A percentile compares a stretch with the other conserved stretches of the same genome.
Evolutionary conservation across 257 asterid genomes (phyloP).

Genomic region (Ophiorrhiza pumila): DNA sequence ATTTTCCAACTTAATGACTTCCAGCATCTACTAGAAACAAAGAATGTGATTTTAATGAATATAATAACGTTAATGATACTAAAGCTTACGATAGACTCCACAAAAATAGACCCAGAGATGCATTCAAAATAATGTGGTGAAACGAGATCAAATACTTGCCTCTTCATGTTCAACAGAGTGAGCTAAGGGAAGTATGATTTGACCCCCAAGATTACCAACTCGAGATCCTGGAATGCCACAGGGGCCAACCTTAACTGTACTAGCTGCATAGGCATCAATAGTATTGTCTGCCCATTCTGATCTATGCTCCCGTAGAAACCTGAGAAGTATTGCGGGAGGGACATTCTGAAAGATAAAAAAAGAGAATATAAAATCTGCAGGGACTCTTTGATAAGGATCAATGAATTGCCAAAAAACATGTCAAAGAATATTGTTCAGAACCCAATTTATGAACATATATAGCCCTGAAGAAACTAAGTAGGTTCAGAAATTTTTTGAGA

Average conservation of each 20-base stretch:
- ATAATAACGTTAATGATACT: background rate
- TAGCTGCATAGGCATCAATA: constrained; percentile 77
- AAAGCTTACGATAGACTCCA: background rate
- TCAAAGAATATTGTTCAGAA: background rate
- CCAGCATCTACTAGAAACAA: constrained; percentile 57
- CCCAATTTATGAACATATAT: background rate
- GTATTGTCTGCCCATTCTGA: constrained; percentile 94
- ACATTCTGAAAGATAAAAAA: constrained; percentile 54
- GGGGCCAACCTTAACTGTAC: constrained; percentile 68
- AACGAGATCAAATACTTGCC: constrained; percentile 40
- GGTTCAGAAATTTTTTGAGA: background rate
- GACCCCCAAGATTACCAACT: constrained; percentile 66
- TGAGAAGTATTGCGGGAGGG: constrained; percentile 80
- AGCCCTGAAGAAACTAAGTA: background rate
- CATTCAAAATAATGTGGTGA: background rate
- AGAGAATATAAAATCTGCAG: background rate
- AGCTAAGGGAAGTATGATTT: constrained; percentile 80
- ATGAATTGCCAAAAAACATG: background rate
- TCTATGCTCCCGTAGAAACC: constrained; percentile 83
- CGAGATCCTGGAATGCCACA: constrained; percentile 56
- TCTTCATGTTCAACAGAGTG: constrained; percentile 90
- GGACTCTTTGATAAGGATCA: background rate
- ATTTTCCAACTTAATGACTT: constrained; percentile 82
- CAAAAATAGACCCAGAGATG: background rate
- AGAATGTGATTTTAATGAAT: background rate